Percentiles rank a stretch among this genome's conserved stretches.
Conservation (phyloP, 2,329 filamentous ascomycete species). For the Cladosporium sp. region DNA sequence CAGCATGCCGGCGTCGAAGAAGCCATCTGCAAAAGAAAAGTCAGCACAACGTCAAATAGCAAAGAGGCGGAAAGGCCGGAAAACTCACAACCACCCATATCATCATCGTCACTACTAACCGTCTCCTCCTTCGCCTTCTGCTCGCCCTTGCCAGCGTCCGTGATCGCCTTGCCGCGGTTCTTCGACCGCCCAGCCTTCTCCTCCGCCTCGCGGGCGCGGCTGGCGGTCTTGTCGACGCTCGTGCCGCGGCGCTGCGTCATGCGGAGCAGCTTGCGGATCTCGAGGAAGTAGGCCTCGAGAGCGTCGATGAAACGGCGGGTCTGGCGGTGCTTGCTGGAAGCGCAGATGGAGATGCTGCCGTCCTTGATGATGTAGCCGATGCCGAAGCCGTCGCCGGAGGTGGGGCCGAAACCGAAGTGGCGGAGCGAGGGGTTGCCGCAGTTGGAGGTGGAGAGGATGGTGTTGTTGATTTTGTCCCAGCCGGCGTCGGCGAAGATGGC, state of each 20-base stretch:
- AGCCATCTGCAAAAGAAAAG: slow-evolving; percentile 62
- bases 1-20: slow-evolving; percentile 96
- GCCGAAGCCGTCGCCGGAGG: slow-evolving; percentile 87
- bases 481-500: slow-evolving; percentile 79
- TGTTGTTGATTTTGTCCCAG: slow-evolving; percentile 94
- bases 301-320: slow-evolving; percentile 86
- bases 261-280: slow-evolving; percentile 77
- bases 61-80: slow-evolving; percentile 9
- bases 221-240: slow-evolving; percentile 48
- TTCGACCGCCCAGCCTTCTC: slow-evolving; percentile 53
- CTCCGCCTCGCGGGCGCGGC: slow-evolving; percentile 57
- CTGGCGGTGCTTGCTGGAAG: slow-evolving; percentile 87
- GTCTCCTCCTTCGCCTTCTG: slow-evolving; percentile 61
- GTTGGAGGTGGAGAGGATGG: slow-evolving; percentile 94
- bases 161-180: slow-evolving; percentile 65
- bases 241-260: slow-evolving; percentile 56
- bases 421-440: slow-evolving; percentile 92
- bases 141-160: slow-evolving; percentile 48
- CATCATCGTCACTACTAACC: slow-evolving; percentile 68
- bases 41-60: not conserved
- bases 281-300: slow-evolving; percentile 81
- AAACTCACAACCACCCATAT: slow-evolving; percentile 85
- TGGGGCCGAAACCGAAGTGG: slow-evolving; percentile 95
- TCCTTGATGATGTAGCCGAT: slow-evolving; percentile 99
- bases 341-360: slow-evolving; percentile 82